phyloP scores from a whole-genome alignment of 805 yeast species.

The Kregervanrija fluxuum region DNA sequence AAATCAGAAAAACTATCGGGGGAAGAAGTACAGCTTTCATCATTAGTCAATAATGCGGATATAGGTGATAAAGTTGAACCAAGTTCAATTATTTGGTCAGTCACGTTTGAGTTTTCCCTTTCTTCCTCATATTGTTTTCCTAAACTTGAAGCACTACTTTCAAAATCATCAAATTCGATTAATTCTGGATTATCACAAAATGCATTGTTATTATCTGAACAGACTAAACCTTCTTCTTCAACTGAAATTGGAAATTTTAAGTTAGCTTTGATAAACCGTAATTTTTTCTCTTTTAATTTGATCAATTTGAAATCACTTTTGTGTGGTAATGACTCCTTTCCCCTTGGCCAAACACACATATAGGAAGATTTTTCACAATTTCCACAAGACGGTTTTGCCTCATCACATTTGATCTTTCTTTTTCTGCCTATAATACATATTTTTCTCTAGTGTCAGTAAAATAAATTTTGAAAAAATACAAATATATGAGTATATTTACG shows the following conservation, averaged over 20 bases:
- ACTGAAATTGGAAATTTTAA: not conserved
- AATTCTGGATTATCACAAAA: too few relatives aligned
- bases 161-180: too few relatives aligned
- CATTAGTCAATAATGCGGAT: too few relatives aligned
- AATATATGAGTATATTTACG: not conserved
- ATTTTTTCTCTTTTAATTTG: conserved; percentile 7
- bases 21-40: too few relatives aligned
- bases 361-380: conserved; percentile 10
- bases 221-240: not conserved
- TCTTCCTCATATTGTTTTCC: too few relatives aligned
- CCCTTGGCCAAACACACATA: conserved; percentile 16
- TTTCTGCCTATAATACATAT: conserved; percentile 12
- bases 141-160: too few relatives aligned
- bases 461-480: not conserved
- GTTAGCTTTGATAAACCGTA: conserved; percentile 7
- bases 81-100: too few relatives aligned
- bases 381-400: conserved; percentile 14
- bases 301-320: conserved; percentile 10
- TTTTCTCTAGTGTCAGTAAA: not conserved
- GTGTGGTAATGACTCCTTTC: conserved; percentile 13
- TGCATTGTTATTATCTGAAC: not conserved
- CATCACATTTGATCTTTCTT: conserved; percentile 22
- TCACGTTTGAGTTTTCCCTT: too few relatives aligned
- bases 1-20: too few relatives aligned
- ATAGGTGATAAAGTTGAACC: too few relatives aligned